Conservation (phyloP, 768 basidiomycete species). For the Pleurotus platypus region DNA sequence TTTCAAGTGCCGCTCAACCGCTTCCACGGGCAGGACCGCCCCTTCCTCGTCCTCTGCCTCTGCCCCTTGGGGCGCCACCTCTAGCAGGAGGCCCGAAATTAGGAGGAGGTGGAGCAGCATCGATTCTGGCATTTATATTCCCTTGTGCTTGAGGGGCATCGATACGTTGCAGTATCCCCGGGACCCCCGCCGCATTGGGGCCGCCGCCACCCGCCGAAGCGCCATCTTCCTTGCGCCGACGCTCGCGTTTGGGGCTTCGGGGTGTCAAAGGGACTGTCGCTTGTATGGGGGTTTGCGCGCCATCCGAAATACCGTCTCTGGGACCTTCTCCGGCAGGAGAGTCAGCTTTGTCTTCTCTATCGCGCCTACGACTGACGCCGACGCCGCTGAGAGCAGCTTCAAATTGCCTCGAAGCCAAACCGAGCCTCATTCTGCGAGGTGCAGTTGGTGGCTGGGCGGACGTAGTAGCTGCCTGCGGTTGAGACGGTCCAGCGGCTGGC, state of each 20-base stretch:
- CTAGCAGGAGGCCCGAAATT: slow-evolving; percentile 1
- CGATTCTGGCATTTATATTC: slow-evolving; percentile 6
- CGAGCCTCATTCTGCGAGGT: slow-evolving; percentile 48
- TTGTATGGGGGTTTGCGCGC: slow-evolving; percentile 1
- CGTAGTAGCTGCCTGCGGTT: slow-evolving; percentile 10
- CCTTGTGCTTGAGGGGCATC: slow-evolving; percentile 14
- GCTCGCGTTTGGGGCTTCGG: slow-evolving; percentile 12
- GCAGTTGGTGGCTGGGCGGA: slow-evolving; percentile 17
- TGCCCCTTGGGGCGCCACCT: background rate
- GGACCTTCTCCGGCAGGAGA: slow-evolving; percentile 16
- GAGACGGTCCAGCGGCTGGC: slow-evolving; percentile 7
- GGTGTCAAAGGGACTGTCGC: slow-evolving; percentile 5
- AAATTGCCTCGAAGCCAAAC: slow-evolving; percentile 63
- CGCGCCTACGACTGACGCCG: slow-evolving; percentile 39
- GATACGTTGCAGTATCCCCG: slow-evolving; percentile 27
- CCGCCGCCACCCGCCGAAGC: background rate
- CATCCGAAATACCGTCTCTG: slow-evolving; percentile 8
- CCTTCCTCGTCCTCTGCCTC: slow-evolving; percentile 7
- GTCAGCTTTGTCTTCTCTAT: slow-evolving; percentile 10
- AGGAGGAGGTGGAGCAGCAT: slow-evolving; percentile 5
- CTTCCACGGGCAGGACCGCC: background rate
- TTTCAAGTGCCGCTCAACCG: background rate
- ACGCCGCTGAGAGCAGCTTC: slow-evolving; percentile 70
- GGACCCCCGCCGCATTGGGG: slow-evolving; percentile 6
- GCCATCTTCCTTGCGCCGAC: slow-evolving; percentile 11